A percentile compares a stretch with the other conserved stretches of the same genome.
These are phyloP conservation scores for Penicillium sp. DNA, from an alignment of 2,329 filamentous ascomycete genomes.

Conservation along the genomic window DNA sequence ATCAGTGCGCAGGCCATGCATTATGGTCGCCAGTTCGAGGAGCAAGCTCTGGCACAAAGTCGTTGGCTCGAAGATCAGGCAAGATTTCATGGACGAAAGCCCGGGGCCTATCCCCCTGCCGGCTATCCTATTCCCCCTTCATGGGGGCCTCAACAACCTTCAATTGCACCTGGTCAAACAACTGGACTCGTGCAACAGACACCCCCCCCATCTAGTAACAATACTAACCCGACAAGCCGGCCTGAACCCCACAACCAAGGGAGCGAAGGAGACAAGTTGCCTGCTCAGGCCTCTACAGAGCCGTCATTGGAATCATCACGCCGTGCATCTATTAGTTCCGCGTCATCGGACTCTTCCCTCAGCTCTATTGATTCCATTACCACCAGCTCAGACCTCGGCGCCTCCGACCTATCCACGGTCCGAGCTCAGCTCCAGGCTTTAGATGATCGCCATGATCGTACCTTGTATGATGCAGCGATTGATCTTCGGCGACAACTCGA, in stretches of 20 bases:
- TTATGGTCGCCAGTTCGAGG: slow-evolving; percentile 37
- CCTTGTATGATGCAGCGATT: slow-evolving; percentile 33
- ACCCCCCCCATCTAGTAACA: background rate
- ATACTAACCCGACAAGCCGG: background rate
- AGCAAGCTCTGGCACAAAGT: slow-evolving; percentile 35
- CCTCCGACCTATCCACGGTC: slow-evolving; percentile 33
- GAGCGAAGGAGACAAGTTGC: background rate
- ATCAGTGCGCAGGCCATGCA: slow-evolving; percentile 32
- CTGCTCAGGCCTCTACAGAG: slow-evolving; percentile 2
- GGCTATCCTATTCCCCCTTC: slow-evolving; percentile 12
- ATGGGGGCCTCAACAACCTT: slow-evolving; percentile 8
- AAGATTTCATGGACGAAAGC: slow-evolving; percentile 25
- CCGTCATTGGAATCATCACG: slow-evolving; percentile 18
- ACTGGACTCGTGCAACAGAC: slow-evolving; percentile 1
- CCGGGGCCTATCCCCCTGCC: slow-evolving; percentile 13
- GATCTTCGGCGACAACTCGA: slow-evolving; percentile 34
- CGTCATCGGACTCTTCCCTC: slow-evolving; percentile 31
- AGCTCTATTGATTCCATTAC: slow-evolving; percentile 36
- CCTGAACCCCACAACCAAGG: too few relatives aligned
- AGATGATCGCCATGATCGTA: slow-evolving; percentile 33
- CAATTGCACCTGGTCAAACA: background rate
- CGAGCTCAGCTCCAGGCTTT: slow-evolving; percentile 34
- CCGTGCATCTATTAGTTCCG: slow-evolving; percentile 27
- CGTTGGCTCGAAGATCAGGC: slow-evolving; percentile 38
- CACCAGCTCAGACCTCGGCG: slow-evolving; percentile 34